These are phyloP conservation scores for Triglochin maritima DNA, from an alignment of 106 monocot species.

Conservation along the genomic window DNA sequence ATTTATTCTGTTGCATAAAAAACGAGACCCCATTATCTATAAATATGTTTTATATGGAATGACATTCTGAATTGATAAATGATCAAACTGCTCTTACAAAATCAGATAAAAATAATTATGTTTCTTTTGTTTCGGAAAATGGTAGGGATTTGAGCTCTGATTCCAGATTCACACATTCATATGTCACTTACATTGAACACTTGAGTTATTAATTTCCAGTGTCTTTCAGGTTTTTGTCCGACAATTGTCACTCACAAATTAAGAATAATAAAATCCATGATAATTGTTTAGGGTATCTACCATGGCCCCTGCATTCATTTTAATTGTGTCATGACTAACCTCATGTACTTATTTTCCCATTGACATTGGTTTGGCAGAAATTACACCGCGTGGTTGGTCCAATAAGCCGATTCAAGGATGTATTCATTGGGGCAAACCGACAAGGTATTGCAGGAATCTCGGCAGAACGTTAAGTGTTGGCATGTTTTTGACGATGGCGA, in stretches of 20 bases:
- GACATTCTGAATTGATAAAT: too few relatives aligned
- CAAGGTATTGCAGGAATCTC: conserved; percentile 6
- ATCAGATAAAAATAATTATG: too few relatives aligned
- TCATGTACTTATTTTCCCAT: neutral
- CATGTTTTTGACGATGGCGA: neutral
- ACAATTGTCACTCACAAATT: neutral
- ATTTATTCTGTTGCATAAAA: too few relatives aligned
- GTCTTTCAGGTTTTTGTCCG: neutral
- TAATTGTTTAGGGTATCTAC: neutral
- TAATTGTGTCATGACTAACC: neutral
- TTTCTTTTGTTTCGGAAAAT: too few relatives aligned
- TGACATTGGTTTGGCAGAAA: conserved; percentile 3
- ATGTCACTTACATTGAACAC: too few relatives aligned
- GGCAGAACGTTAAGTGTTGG: conserved; percentile 1
- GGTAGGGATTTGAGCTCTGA: too few relatives aligned
- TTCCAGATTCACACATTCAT: too few relatives aligned
- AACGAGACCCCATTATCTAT: too few relatives aligned
- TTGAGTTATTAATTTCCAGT: too few relatives aligned
- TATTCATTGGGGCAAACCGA: conserved; percentile 1
- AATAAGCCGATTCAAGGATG: conserved; percentile 6
- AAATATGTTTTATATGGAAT: too few relatives aligned
- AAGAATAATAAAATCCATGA: too few relatives aligned
- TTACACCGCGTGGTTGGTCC: conserved; percentile 7
- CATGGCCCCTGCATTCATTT: neutral
- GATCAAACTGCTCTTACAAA: too few relatives aligned